Evolutionary conservation across 176 grass and related monocot genomes (phyloP).

Genomic region (Triticum aestivum): IWGSC_CS_RefSeq_v2.1 NC_057802.1:160032562-160033061

Average conservation of each 20-base stretch:
- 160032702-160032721: conserved; percentile 58
- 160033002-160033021: neutral
- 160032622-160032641: neutral
- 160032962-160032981: neutral
- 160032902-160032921: neutral
- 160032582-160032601: neutral
- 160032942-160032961: neutral
- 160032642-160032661: neutral
- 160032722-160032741: conserved; percentile 84
- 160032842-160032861: neutral
- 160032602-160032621: neutral
- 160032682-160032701: conserved; percentile 39
- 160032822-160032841: neutral
- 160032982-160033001: neutral
- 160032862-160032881: neutral
- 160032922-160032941: neutral
- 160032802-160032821: neutral
- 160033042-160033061: neutral
- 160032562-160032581: neutral
- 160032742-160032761: conserved; percentile 33
- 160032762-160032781: conserved; percentile 41
- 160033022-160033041: neutral
- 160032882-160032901: neutral
- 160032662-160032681: neutral
- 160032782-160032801: neutral